Percentiles rank a stretch among this genome's conserved stretches.
These are phyloP conservation scores for Candida bentonensis DNA, from an alignment of 805 yeast genomes.

Conservation along the genomic window DNA sequence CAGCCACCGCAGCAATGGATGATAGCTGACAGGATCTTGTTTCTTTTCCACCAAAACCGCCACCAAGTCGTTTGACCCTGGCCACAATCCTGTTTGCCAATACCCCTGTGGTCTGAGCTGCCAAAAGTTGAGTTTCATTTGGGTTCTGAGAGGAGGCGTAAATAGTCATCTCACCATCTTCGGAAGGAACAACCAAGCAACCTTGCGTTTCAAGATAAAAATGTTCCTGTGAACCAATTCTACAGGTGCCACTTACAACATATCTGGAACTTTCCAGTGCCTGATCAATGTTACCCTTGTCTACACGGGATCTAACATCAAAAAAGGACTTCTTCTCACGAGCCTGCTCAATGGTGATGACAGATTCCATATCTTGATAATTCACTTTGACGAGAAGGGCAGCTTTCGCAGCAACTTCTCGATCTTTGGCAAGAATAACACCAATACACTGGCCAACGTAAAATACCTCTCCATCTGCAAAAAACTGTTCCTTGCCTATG, in stretches of 20 bases:
- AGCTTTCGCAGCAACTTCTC: slow-evolving; percentile 29
- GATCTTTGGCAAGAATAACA: slow-evolving; percentile 26
- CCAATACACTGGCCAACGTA: slow-evolving; percentile 33
- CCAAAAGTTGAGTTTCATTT: slow-evolving; percentile 29
- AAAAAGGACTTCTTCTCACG: slow-evolving; percentile 28
- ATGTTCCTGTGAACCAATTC: slow-evolving; percentile 37
- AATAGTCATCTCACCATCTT: slow-evolving; percentile 32
- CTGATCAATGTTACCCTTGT: slow-evolving; percentile 28
- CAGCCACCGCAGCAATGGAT: slow-evolving; percentile 28
- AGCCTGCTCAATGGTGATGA: slow-evolving; percentile 32
- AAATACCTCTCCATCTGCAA: slow-evolving; percentile 29
- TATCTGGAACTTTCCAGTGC: slow-evolving; percentile 23
- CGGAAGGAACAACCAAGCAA: slow-evolving; percentile 28
- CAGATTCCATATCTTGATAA: slow-evolving; percentile 27
- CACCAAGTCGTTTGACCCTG: slow-evolving; percentile 32
- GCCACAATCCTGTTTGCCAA: slow-evolving; percentile 29
- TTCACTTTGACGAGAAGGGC: slow-evolving; percentile 28
- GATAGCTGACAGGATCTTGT: slow-evolving; percentile 28
- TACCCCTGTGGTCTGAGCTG: slow-evolving; percentile 30
- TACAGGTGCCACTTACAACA: slow-evolving; percentile 25
- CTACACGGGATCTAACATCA: slow-evolving; percentile 21
- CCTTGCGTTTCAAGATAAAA: slow-evolving; percentile 36
- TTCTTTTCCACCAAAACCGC: slow-evolving; percentile 39
- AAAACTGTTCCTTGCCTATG: slow-evolving; percentile 30
- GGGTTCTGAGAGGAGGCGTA: slow-evolving; percentile 33